Conservation (phyloP, 495 filamentous ascomycete genomes). For the Patellaria atrata region DNA sequence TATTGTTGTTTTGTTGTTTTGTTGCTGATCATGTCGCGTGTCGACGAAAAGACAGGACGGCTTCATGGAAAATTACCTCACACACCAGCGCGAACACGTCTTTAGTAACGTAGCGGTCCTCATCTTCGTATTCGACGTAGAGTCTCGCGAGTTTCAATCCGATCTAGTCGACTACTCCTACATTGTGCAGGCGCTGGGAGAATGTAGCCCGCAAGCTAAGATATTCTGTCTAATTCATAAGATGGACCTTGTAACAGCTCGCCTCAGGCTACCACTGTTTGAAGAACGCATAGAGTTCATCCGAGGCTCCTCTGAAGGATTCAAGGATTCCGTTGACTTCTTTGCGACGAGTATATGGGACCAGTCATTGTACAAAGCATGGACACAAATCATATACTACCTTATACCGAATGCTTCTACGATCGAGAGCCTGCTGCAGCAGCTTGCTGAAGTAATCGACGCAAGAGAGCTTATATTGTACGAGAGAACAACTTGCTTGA, state of each 20-base stretch:
- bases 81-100: constrained; percentile 84
- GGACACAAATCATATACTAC: constrained; percentile 93
- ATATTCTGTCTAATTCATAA: constrained; percentile 95
- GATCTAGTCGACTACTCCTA: constrained; percentile 80
- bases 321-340: constrained; percentile 42
- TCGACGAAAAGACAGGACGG: constrained; percentile 92
- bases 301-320: constrained; percentile 56
- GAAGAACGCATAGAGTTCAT: constrained; percentile 62
- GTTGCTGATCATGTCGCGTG: too few species aligned
- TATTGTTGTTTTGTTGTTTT: too few species aligned
- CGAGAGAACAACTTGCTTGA: constrained; percentile 88
- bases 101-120: constrained; percentile 92
- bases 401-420: constrained; percentile 84
- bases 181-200: constrained; percentile 69
- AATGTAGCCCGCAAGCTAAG: constrained; percentile 69
- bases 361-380: constrained; percentile 93
- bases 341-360: constrained; percentile 98
- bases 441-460: constrained; percentile 66
- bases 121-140: constrained; percentile 98
- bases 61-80: constrained; percentile 95
- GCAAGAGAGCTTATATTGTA: constrained; percentile 92
- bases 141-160: constrained; percentile 80
- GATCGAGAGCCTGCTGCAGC: constrained; percentile 69
- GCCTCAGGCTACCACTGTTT: constrained; percentile 65
- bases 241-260: constrained; percentile 86